Conservation (phyloP, 352 stramenopile species). For the Saprolegnia parasitica region DNA sequence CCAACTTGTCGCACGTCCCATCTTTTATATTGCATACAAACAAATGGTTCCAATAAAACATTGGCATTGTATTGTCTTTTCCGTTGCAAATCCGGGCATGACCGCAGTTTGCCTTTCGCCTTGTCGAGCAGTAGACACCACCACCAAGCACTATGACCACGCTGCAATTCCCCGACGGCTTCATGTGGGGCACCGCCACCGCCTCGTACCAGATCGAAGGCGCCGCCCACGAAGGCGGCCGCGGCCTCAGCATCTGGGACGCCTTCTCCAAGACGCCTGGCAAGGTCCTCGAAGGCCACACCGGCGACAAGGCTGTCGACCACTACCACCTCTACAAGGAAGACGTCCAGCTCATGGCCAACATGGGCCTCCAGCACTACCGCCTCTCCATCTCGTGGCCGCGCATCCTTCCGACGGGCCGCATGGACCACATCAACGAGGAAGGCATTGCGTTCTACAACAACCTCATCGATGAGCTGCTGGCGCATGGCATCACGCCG, state of each 20-base stretch:
- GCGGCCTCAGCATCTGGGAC: constrained; percentile 88
- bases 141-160: background rate
- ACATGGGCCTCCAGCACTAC: constrained; percentile 85
- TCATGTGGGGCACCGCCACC: constrained; percentile 85
- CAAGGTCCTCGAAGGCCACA: constrained; percentile 69
- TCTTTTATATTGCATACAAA: no score
- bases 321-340: constrained; percentile 87
- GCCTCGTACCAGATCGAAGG: constrained; percentile 93
- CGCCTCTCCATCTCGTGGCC: constrained; percentile 90
- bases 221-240: constrained; percentile 73
- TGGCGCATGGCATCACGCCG: constrained; percentile 82
- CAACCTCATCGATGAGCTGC: constrained; percentile 79
- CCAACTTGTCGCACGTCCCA: no score
- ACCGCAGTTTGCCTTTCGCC: background rate
- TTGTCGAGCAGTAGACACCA: background rate
- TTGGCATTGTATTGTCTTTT: no score
- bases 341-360: constrained; percentile 89
- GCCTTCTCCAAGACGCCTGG: constrained; percentile 62
- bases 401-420: constrained; percentile 82
- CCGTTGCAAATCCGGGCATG: no score
- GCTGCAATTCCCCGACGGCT: constrained; percentile 44
- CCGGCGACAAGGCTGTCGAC: constrained; percentile 82
- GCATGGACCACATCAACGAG: constrained; percentile 61
- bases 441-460: constrained; percentile 89
- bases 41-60: no score